Conservation (phyloP, 129 eudicot genomes). For the Pseudognaphalium luteoalbum region DNA sequence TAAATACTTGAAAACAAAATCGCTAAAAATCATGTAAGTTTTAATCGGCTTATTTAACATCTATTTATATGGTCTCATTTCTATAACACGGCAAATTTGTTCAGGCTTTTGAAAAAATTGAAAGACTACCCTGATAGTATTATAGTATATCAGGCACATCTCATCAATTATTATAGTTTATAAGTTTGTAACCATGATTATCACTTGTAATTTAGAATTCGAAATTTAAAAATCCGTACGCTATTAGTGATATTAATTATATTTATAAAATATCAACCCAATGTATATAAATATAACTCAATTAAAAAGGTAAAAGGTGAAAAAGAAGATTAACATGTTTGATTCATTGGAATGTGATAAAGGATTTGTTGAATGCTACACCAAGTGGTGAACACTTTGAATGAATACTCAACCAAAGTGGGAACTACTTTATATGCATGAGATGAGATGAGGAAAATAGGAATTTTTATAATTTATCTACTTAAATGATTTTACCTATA, state of each 20-base stretch:
- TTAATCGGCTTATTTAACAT: too few relatives aligned
- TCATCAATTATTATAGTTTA: not conserved
- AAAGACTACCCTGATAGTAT: too few relatives aligned
- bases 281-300: not conserved
- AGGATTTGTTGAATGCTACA: conserved; percentile 13
- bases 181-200: not conserved
- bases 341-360: conserved; percentile 21
- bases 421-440: conserved; percentile 1
- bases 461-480: too few relatives aligned
- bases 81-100: too few relatives aligned
- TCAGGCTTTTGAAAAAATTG: too few relatives aligned
- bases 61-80: too few relatives aligned
- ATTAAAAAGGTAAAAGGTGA: not conserved
- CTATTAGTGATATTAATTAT: not conserved
- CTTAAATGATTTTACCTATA: too few relatives aligned
- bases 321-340: conserved; percentile 5
- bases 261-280: not conserved
- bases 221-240: not conserved
- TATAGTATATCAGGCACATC: not conserved
- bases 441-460: not conserved
- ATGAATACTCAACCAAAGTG: conserved; percentile 18
- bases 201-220: not conserved
- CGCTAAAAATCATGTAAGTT: too few relatives aligned
- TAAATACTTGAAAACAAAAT: too few relatives aligned
- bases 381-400: conserved; percentile 25